These are phyloP conservation scores for Periconia sp. DNA, from an alignment of 2,329 filamentous ascomycete genomes.

Conservation along the genomic window DNA sequence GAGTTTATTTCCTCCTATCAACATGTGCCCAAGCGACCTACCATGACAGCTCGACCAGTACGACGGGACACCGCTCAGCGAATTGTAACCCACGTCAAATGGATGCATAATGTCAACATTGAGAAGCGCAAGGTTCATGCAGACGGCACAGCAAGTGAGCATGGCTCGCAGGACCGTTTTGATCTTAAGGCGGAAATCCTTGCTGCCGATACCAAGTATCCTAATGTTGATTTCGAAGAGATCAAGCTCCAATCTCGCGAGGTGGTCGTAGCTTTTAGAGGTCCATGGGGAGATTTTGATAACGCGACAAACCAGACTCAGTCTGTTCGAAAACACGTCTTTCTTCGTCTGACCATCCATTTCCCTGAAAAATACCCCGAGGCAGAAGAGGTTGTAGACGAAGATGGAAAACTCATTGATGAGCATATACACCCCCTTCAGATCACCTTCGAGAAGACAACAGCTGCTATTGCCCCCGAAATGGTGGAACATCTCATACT, in stretches of 20 bases:
- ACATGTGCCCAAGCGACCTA: slow-evolving; percentile 33
- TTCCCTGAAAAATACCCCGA: slow-evolving; percentile 64
- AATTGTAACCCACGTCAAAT: slow-evolving; percentile 65
- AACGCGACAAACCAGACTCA: slow-evolving; percentile 21
- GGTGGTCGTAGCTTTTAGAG: slow-evolving; percentile 63
- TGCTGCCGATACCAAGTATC: slow-evolving; percentile 65
- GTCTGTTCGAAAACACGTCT: slow-evolving; percentile 56
- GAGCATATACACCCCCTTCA: slow-evolving; percentile 53
- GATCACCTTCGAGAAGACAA: slow-evolving; percentile 64
- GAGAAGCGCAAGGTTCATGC: slow-evolving; percentile 47
- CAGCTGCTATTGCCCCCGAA: slow-evolving; percentile 58
- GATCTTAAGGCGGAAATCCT: slow-evolving; percentile 66
- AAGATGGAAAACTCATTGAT: slow-evolving; percentile 56
- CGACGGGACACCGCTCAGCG: slow-evolving; percentile 54
- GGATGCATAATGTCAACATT: slow-evolving; percentile 71
- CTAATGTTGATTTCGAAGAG: slow-evolving; percentile 65
- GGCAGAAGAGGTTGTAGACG: slow-evolving; percentile 47
- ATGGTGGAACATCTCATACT: slow-evolving; percentile 55
- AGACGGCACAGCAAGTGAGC: slow-evolving; percentile 22
- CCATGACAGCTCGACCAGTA: slow-evolving; percentile 58
- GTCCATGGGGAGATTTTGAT: slow-evolving; percentile 63
- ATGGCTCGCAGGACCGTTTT: slow-evolving; percentile 26
- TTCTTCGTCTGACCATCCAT: slow-evolving; percentile 63
- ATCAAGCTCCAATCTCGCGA: slow-evolving; percentile 62
- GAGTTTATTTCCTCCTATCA: slow-evolving; percentile 3